Evolutionary conservation across 306 rosid species (phyloP).

Genomic region (Sesbania bispinosa): DNA sequence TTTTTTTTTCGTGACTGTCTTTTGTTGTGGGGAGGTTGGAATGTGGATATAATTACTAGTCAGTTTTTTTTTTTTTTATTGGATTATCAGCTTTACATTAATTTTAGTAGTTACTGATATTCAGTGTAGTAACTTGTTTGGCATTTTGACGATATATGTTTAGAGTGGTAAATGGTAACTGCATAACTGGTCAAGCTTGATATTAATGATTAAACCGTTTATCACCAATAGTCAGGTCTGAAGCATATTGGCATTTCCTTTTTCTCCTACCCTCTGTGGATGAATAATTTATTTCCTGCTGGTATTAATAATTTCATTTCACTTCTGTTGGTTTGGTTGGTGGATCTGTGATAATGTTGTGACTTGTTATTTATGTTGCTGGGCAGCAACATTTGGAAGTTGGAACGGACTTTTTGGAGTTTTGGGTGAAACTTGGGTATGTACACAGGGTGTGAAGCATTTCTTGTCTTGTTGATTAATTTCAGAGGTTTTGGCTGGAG

Average conservation of each 20-base stretch:
- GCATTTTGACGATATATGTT: background rate
- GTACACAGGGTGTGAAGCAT: background rate
- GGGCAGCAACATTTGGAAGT: constrained; percentile 8
- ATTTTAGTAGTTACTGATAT: constrained; percentile 3
- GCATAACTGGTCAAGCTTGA: background rate
- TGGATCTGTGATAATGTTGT: constrained; percentile 16
- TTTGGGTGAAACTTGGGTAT: constrained; percentile 28
- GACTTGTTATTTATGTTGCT: constrained; percentile 3
- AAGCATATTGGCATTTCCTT: background rate
- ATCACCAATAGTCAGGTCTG: background rate
- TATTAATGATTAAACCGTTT: background rate
- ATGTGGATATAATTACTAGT: background rate
- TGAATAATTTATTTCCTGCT: background rate
- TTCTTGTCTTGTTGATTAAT: background rate
- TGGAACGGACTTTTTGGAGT: background rate
- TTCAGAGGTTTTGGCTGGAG: constrained; percentile 17
- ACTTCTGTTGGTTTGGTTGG: constrained; percentile 17
- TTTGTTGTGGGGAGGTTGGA: background rate
- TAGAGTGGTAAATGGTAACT: constrained; percentile 1
- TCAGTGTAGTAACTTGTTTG: background rate
- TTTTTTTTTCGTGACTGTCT: background rate
- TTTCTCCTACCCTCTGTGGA: background rate
- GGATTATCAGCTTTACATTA: background rate
- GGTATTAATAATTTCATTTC: background rate
- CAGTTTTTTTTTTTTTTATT: background rate